Percentiles rank a stretch among this genome's conserved stretches.
These are phyloP conservation scores for Knufia petricola DNA, from an alignment of 2,329 filamentous ascomycete species.

Conservation along the genomic window DNA sequence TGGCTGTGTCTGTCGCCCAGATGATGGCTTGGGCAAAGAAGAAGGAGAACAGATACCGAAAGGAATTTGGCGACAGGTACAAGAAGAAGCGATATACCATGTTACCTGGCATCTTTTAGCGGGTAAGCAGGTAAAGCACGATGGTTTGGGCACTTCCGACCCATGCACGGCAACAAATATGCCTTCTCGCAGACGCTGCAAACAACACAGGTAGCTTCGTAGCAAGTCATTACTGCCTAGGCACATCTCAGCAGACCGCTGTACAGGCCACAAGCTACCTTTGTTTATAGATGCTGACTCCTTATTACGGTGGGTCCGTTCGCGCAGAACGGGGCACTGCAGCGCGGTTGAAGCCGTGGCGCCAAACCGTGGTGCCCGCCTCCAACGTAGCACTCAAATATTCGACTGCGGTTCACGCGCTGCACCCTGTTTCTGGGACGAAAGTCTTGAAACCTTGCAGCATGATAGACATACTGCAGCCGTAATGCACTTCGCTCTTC, in stretches of 20 bases:
- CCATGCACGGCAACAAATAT: no score
- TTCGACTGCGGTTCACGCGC: neutral
- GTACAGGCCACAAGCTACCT: no score
- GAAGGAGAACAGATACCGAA: constrained; percentile 84
- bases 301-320: no score
- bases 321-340: neutral
- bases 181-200: no score
- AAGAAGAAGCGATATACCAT: constrained; percentile 86
- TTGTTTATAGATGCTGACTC: no score
- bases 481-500: constrained; percentile 82
- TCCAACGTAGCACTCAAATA: neutral
- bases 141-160: no score
- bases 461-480: neutral
- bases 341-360: no score
- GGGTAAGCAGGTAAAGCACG: neutral
- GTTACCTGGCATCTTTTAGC: constrained; percentile 61
- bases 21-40: constrained; percentile 84
- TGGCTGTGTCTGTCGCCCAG: constrained; percentile 59
- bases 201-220: no score
- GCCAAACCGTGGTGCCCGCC: no score
- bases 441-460: neutral
- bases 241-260: no score
- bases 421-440: neutral
- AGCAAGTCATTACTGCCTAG: no score
- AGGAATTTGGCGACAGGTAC: constrained; percentile 86